Evolutionary conservation across 148 eudicot species (phyloP), one percentile per base, ranked within the genome.

Genomic region (Gaultheria prostrata): DNA sequence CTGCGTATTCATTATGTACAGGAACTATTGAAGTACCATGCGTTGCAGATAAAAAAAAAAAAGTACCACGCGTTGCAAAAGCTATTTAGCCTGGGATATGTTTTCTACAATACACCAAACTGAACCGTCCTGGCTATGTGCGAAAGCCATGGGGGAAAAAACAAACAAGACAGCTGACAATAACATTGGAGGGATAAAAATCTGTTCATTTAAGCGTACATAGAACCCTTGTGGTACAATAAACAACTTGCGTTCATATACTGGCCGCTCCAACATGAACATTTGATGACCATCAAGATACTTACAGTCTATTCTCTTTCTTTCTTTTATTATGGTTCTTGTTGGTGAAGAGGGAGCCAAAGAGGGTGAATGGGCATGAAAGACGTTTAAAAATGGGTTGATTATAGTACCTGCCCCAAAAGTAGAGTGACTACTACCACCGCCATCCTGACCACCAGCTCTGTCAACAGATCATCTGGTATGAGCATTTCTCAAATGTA

Each of bases 371-470:
- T 43, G 20, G 7, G 30, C 10, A 28, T 2, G 15, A 28, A 50
- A 48, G 61, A 35, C 21, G 8, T 28, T 4, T 6, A 18, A 12
- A 50, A 59, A 21, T 59, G 35, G 20, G 15, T 33, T 35, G 33
- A 32, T 71, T 21, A 61, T 8, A 3, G 9, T 56, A 74, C 86
- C 83, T 85, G 35, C 61, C 49, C 28, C 81, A 53, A 74, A 83
- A 57, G 78, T 80, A 83, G 70, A 50, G 63, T 57, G 81, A 39
- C 33, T 72, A 51, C 48, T 53, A 8, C 77, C 72, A 63, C 67
- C 80, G 67, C 18, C 30, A 57, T 86, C 83, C 71, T 32, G 85
- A 39, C 69, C 70, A 6, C 78, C 83, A 73, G 54, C 76, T 63
- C 85, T 86, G 83, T 65, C 24, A 74, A 56, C 39, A 77, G 48